phyloP scores from a whole-genome alignment of 2,329 filamentous ascomycete genomes.

The Phialophora expanda region DNA sequence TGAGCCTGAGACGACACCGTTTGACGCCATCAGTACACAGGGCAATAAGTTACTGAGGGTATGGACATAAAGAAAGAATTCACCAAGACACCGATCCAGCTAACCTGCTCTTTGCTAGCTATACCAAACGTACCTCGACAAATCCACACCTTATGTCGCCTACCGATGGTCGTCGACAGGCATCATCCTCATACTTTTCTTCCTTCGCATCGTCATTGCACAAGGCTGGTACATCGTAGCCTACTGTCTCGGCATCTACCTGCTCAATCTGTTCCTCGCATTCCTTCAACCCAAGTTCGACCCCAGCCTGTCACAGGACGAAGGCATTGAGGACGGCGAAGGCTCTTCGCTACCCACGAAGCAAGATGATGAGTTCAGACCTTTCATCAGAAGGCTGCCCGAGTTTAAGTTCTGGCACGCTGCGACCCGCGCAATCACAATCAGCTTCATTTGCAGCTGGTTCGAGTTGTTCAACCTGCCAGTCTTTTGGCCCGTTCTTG shows the following conservation, averaged over 20 bases:
- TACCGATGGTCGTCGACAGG: conserved; percentile 93
- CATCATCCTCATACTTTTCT: conserved; percentile 77
- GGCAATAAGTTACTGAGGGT: conserved; percentile 60
- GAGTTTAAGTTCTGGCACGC: conserved; percentile 99
- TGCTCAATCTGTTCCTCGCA: conserved; percentile 97
- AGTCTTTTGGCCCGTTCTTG: conserved; percentile 97
- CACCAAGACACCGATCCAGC: background rate
- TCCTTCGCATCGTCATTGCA: conserved; percentile 83
- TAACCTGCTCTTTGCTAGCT: conserved; percentile 60
- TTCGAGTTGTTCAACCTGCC: conserved; percentile 94
- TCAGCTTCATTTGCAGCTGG: conserved; percentile 88
- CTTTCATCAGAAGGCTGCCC: conserved; percentile 92
- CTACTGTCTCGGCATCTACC: conserved; percentile 97
- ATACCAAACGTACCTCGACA: conserved; percentile 93
- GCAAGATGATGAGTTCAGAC: conserved; percentile 95
- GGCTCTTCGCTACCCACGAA: conserved; percentile 82
- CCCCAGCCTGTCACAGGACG: conserved; percentile 91
- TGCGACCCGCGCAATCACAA: conserved; percentile 81
- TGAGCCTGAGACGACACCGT: conserved; percentile 88
- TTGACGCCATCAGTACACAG: conserved; percentile 85
- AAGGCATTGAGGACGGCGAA: conserved; percentile 92
- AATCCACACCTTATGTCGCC: conserved; percentile 83
- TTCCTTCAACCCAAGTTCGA: conserved; percentile 99
- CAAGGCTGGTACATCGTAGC: conserved; percentile 99
- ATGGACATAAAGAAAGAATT: conserved; percentile 36